Evolutionary conservation across 345 rosid species (phyloP).

Genomic region (Eucalyptus tenuipes): DNA sequence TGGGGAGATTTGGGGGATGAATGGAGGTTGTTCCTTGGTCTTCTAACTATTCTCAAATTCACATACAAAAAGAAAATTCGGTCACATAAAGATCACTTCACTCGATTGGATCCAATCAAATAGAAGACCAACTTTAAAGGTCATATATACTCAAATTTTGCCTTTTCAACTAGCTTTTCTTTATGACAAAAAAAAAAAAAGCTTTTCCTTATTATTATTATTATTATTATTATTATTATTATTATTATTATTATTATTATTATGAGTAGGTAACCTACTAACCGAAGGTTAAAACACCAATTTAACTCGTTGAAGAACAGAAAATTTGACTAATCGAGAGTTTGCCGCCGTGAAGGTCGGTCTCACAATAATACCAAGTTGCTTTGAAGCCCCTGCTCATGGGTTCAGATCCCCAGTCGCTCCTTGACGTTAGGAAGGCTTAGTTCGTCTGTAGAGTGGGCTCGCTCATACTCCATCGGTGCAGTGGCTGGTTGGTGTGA

Average conservation of each 20-base stretch:
- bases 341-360: rapidly evolving
- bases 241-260: no score
- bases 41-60: background rate
- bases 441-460: background rate
- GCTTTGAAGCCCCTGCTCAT: background rate
- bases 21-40: background rate
- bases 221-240: no score
- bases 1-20: background rate
- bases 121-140: background rate
- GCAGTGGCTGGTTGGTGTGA: rapidly evolving
- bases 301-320: background rate
- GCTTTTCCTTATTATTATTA: no score
- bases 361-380: background rate
- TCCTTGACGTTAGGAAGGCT: background rate
- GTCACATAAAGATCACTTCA: background rate
- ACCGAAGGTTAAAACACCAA: background rate
- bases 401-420: background rate
- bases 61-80: background rate
- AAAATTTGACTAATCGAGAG: background rate
- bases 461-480: no score
- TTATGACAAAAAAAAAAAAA: no score
- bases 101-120: background rate
- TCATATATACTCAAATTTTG: background rate
- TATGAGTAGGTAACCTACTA: background rate
- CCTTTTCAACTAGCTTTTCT: background rate